Conservation (phyloP, 192 early-diverging fungal genomes). For the Dimargaris cristalligena region DNA sequence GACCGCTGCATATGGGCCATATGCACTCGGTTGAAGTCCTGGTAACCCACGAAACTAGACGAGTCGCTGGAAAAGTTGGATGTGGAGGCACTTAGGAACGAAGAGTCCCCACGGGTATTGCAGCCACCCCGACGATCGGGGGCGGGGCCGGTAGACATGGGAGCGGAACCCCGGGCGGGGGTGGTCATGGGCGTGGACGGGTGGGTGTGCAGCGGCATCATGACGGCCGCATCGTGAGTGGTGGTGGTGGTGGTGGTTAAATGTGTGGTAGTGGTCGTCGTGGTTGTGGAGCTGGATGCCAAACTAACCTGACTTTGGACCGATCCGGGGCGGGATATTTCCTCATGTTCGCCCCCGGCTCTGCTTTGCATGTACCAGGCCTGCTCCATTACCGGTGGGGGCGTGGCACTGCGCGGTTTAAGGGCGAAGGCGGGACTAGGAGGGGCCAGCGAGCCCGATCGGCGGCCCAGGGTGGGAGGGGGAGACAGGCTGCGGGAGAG, state of each 20-base stretch:
- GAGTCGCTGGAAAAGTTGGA: not conserved
- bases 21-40: not conserved
- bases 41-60: conserved; percentile 3
- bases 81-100: too few species aligned
- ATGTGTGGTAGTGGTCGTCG: not conserved
- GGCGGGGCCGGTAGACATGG: too few species aligned
- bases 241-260: conserved; percentile 3
- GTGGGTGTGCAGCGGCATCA: not conserved
- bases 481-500: not conserved
- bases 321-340: not conserved
- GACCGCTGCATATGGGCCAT: not conserved
- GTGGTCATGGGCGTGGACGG: too few species aligned
- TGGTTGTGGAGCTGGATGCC: not conserved
- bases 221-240: not conserved
- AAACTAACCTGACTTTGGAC: not conserved
- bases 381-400: not conserved
- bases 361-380: not conserved
- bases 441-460: not conserved
- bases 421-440: not conserved
- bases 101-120: too few species aligned
- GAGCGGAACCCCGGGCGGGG: too few species aligned
- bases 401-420: not conserved
- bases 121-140: too few species aligned
- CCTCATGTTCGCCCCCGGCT: not conserved
- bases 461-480: conserved; percentile 3